Base-by-base conservation (phyloP, 352 stramenopile genomes). In the Pythium aquatile region DNA sequence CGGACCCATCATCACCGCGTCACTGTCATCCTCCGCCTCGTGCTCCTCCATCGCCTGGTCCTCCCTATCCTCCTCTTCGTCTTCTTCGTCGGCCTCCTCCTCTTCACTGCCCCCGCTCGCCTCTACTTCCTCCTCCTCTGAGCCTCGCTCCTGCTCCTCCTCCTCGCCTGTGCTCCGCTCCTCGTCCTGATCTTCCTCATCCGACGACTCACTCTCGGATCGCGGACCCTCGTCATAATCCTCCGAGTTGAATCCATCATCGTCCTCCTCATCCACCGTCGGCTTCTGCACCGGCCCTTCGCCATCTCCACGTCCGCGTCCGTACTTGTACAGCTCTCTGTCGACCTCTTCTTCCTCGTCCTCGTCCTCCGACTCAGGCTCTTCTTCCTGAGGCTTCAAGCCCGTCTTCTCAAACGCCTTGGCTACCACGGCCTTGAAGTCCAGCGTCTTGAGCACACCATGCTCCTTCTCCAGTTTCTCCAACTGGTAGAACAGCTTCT, bases 381-480 rank as follows among this genome's bases (percentile, higher is more conserved):
- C 63, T 10, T 52, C 44, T 2, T 75, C 39, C 10, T 78, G 63
- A 35, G 30, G 53, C 37, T 75, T 65, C n/a, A 90, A 59, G 8
- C 78, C 76, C 11, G 79, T 88, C 55, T 69, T 69, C 29, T 78
- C 53, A 46, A 79, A 75, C 32, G 75, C 83, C 4, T 66, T 66
- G 8, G 61, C 58, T 32, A 89, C 74, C 14, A 91, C 53, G 4
- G 70, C 73, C 54, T 79, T 74, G 20, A 91, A 37, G 16, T 88
- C 74, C 52, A 89, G 52, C 61, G 68, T 64, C 70, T 90, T 92
- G 40, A 92, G 70, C 55, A 65, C 65, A 16, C 64, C 68, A n/a
- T 81, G 79, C 58, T 92, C 81, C 14, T 66, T 73, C 57, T 92
- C 83, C 8, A 87, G 63, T 35, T 71, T 70, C 13, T 73, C 44